These are phyloP conservation scores for Ilex paraguariensis DNA, from an alignment of 305 asterid genomes.

Conservation along the genomic window DNA sequence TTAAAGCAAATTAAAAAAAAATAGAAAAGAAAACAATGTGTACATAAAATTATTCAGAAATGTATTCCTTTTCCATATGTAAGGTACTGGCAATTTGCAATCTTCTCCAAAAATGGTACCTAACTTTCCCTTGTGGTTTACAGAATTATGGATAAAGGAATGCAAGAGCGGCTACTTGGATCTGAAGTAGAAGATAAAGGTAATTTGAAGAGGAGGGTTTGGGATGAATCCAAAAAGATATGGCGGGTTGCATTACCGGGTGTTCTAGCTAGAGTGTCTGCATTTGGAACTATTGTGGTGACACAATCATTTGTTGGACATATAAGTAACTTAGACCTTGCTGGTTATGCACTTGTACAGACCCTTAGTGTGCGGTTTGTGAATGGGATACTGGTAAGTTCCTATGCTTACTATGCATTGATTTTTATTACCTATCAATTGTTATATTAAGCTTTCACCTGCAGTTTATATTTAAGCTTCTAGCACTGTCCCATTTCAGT, in stretches of 20 bases:
- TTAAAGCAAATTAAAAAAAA: too few species aligned
- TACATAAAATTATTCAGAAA: too few species aligned
- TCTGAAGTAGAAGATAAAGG: conserved; percentile 18
- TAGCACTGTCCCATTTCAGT: too few species aligned
- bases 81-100: too few species aligned
- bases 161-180: conserved; percentile 32
- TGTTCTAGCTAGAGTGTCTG: conserved; percentile 52
- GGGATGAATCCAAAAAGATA: conserved; percentile 60
- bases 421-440: neutral
- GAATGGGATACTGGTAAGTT: conserved; percentile 58
- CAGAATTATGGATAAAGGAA: conserved; percentile 40
- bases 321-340: conserved; percentile 53
- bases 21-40: too few species aligned
- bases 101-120: too few species aligned
- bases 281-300: conserved; percentile 58
- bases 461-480: too few species aligned
- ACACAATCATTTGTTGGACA: conserved; percentile 78
- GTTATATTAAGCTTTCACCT: neutral
- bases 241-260: conserved; percentile 80
- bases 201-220: conserved; percentile 33
- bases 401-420: neutral
- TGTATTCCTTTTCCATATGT: too few species aligned
- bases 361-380: conserved; percentile 62
- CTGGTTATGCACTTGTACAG: conserved; percentile 82
- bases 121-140: neutral